These are phyloP conservation scores for Tetrahymena malaccensis DNA, from an alignment of 73 alveolate species.

Conservation along the genomic window DNA sequence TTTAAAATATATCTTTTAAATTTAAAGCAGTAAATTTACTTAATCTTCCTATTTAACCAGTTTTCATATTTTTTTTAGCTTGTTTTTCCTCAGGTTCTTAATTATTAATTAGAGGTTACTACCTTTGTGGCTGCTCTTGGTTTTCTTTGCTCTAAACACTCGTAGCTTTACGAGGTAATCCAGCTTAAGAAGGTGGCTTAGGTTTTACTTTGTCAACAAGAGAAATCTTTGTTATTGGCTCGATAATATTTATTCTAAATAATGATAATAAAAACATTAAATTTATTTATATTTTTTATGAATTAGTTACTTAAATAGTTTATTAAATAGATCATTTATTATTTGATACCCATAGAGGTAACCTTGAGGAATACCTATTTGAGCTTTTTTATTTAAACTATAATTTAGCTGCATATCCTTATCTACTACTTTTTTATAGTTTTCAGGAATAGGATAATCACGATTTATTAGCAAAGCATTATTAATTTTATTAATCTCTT, in stretches of 20 bases:
- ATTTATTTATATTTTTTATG: not conserved
- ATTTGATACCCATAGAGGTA: not conserved
- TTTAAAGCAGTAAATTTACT: not conserved
- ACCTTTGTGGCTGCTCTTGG: not conserved
- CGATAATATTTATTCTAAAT: not conserved
- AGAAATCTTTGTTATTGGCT: not conserved
- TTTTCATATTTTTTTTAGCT: not conserved
- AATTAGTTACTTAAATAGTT: not conserved
- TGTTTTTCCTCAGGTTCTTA: not conserved
- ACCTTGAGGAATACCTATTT: not conserved
- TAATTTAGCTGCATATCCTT: not conserved
- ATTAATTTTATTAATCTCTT: not conserved
- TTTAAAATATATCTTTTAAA: not conserved
- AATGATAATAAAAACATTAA: not conserved
- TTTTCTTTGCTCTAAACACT: not conserved
- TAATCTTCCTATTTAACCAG: not conserved
- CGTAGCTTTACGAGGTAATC: not conserved
- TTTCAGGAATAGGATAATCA: not conserved
- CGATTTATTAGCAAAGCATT: not conserved
- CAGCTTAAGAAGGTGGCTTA: not conserved
- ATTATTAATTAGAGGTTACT: not conserved
- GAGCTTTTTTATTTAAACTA: not conserved
- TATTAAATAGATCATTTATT: not conserved
- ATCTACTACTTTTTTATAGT: not conserved
- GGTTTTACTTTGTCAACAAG: not conserved